Base-by-base conservation (phyloP, 176 grass and related monocot species). In the Zoysia japonica region DNA sequence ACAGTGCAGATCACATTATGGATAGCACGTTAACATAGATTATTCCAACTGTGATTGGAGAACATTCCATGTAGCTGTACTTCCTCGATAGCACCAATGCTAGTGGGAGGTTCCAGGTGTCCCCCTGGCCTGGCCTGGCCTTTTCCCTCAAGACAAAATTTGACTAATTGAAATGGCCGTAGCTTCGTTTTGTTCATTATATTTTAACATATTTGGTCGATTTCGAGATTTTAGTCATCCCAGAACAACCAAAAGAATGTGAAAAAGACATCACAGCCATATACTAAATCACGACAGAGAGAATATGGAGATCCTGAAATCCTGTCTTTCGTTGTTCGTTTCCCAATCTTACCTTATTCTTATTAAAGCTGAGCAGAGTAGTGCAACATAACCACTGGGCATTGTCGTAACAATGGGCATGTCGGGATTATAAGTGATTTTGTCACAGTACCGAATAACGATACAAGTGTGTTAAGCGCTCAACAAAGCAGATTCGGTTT, bases 51-150 rank as follows among this genome's bases (percentile, higher is more conserved):
- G 3, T 46, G 43, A 13, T 14, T 8, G 0, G 9, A 63, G 17
- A 15, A 13, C n/a, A 64, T 11, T 14, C 80, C n/a, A 70, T n/a
- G 74, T 20, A 49, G 52, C 79, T 63, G 28, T 17, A 53, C 43
- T 74, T 74, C 48, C 38, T 80, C 56, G 76, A 80, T 3, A 43
- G 17, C 12, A 80, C 41, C 71, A 44, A 71, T 51, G 77, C 4
- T 68, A 80, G 19, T 80, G 49, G 42, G 79, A 81, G 65, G 50
- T 67, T 52, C 77, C 71, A 85, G 45, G 82, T 65, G 63, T 68
- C 6, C 19, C 47, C 63, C 7, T 80, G 65, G 78, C 76, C 40
- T 70, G n/a, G 40, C 63, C 7, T 80, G 65, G 78, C 76, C 40
- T 70, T 75, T 88, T 57, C 69, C 77, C 48, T 60, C 13, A 12